Base-by-base conservation (phyloP, 2,329 filamentous ascomycete genomes). In the Pseudogymnoascus sp. region DNA sequence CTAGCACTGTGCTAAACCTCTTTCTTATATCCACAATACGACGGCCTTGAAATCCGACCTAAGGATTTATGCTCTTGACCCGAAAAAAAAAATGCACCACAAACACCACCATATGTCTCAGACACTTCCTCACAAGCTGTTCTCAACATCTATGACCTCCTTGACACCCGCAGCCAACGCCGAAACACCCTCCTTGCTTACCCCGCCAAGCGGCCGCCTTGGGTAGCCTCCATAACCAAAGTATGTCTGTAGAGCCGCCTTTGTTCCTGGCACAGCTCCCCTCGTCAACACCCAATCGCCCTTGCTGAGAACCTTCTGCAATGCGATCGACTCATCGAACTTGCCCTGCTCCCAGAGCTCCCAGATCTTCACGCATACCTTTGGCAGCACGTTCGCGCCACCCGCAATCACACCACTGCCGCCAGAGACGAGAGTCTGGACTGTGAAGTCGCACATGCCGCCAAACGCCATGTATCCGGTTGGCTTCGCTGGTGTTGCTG, bases 361-460 rank as follows among this genome's bases (percentile, higher is more conserved):
- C 88, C 90, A 92, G 28, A 96, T 85, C 73, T 84, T 85, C 61
- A 89, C 88, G 72, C 90, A 93, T 6, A 89, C 80, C 79, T 93
- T 92, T 61, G 92, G 92, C 76, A 93, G 86, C 65, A 96, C 86
- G 73, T 96, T 96, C 66, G 90, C 92, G 45, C 90, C 87, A 19
- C 92, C 92, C 14, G 90, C 90, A 71, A 96, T 95, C 76, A 95
- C 92, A 34, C 92, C 91, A 64, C 85, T 89, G 48, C 91, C 91
- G 60, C 91, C 91, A 60, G 85, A 90, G 66, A 88, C 82, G 4
- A 93, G 82, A 0, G 90, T 93, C 78, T 93, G 92, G 28, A 90
- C 81, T 0, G 90, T 92, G 76, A 96, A 96, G 77, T 96, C 92
- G 73, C 89, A 91, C 75, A 95, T 90, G 68, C 91, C 92, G 54